These are phyloP conservation scores for Ceratocystis alfenasii DNA, from an alignment of 2,329 filamentous ascomycete species.

Conservation along the genomic window DNA sequence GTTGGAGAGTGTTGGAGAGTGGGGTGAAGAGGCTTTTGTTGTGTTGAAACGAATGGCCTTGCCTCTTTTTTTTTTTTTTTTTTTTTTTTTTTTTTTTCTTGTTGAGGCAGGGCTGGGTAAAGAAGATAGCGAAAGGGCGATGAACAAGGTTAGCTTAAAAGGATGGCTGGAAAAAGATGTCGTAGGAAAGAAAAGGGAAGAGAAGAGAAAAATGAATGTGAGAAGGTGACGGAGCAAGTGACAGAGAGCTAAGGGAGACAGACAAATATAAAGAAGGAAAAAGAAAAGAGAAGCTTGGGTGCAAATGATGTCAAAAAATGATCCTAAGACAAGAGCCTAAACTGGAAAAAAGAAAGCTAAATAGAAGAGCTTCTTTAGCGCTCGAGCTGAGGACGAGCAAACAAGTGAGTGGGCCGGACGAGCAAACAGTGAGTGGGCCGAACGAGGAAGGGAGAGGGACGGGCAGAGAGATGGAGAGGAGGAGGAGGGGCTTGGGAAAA, in stretches of 20 bases:
- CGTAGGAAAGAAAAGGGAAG: background rate
- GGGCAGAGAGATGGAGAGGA: background rate
- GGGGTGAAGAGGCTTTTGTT: background rate
- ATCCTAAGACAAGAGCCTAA: background rate
- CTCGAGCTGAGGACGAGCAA: background rate
- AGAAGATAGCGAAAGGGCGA: background rate
- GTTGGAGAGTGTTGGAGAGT: background rate
- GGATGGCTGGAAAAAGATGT: background rate
- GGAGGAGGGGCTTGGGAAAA: background rate
- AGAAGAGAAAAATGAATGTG: background rate
- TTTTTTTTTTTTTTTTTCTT: background rate
- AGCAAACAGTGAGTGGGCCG: background rate
- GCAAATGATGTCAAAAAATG: background rate
- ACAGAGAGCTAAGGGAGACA: background rate
- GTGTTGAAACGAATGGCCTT: background rate
- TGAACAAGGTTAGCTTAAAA: background rate
- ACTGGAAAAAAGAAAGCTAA: constrained; percentile 8
- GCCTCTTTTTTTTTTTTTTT: no score
- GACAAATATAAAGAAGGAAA: constrained; percentile 2
- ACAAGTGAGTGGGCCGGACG: background rate
- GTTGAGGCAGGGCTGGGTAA: background rate
- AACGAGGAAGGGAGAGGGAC: background rate
- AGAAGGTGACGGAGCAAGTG: background rate
- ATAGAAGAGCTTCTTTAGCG: background rate
- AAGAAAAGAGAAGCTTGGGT: background rate